A percentile compares a stretch with the other conserved stretches of the same genome.
Evolutionary conservation across 1,284 basidiomycete genomes (phyloP).

Genomic region (Austroboletus novae-zelandiae): DNA sequence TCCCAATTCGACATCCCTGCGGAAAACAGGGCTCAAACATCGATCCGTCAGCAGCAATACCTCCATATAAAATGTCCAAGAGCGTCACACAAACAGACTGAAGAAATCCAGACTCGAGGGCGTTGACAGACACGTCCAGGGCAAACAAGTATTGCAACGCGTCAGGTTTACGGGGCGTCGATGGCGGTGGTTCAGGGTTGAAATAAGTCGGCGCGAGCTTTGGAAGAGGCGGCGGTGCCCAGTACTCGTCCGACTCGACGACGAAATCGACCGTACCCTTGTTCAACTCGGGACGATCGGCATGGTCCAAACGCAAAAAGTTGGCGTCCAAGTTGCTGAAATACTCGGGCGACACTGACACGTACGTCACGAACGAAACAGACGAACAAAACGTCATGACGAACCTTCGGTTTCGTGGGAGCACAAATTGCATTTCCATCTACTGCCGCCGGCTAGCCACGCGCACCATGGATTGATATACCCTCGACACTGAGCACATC

Average conservation of each 20-base stretch:
- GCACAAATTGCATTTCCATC: slow-evolving; percentile 95
- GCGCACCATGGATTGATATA: slow-evolving; percentile 97
- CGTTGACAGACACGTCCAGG: slow-evolving; percentile 81
- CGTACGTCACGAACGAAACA: slow-evolving; percentile 3
- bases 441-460: slow-evolving; percentile 83
- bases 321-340: slow-evolving; percentile 85
- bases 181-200: slow-evolving; percentile 45
- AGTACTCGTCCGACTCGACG: slow-evolving; percentile 80
- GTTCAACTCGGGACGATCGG: slow-evolving; percentile 83
- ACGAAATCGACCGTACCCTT: slow-evolving; percentile 92
- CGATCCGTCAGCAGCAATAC: slow-evolving; percentile 40
- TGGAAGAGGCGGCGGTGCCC: slow-evolving; percentile 71
- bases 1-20: slow-evolving; percentile 58
- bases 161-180: slow-evolving; percentile 55
- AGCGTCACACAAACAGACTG: slow-evolving; percentile 67
- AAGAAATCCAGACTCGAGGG: slow-evolving; percentile 76
- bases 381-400: slow-evolving; percentile 12
- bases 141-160: slow-evolving; percentile 85
- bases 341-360: slow-evolving; percentile 76
- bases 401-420: slow-evolving; percentile 77
- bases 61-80: slow-evolving; percentile 69
- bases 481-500: slow-evolving; percentile 84
- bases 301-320: slow-evolving; percentile 80
- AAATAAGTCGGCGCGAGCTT: slow-evolving; percentile 53
- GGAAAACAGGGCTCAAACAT: slow-evolving; percentile 52